Conservation (phyloP, 768 basidiomycete species). For the Steccherinum ochraceum region DNA sequence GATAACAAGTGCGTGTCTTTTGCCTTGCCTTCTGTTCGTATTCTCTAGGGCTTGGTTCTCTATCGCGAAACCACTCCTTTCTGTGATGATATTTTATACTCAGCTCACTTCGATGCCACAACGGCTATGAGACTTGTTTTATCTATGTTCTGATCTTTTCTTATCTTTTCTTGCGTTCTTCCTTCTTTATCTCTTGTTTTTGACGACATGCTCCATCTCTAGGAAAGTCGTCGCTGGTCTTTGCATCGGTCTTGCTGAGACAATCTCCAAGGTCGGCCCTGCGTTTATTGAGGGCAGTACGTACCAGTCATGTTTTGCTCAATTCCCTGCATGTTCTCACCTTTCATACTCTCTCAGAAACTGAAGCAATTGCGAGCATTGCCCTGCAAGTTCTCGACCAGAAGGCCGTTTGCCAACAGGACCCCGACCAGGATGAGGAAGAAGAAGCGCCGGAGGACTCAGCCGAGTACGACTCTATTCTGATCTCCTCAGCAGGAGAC, state of each 20-base stretch:
- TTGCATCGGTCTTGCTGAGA: slow-evolving; percentile 86
- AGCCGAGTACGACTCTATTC: slow-evolving; percentile 94
- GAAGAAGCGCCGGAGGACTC: slow-evolving; percentile 84
- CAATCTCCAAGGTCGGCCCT: slow-evolving; percentile 87
- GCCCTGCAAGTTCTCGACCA: slow-evolving; percentile 85
- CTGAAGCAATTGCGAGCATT: slow-evolving; percentile 74
- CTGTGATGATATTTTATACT: slow-evolving; percentile 53
- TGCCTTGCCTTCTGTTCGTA: slow-evolving; percentile 7
- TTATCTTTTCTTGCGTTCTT: slow-evolving; percentile 11
- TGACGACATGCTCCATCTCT: slow-evolving; percentile 19
- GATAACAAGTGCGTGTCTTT: slow-evolving; percentile 84
- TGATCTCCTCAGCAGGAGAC: slow-evolving; percentile 91
- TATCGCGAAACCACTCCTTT: neutral
- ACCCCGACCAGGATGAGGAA: slow-evolving; percentile 86
- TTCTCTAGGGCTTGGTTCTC: neutral
- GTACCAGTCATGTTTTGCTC: slow-evolving; percentile 23
- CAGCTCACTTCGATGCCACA: slow-evolving; percentile 74
- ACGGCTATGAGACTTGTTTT: slow-evolving; percentile 52
- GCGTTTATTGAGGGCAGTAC: slow-evolving; percentile 73
- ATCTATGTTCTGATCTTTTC: slow-evolving; percentile 30
- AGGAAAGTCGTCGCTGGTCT: slow-evolving; percentile 86
- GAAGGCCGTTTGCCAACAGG: slow-evolving; percentile 94
- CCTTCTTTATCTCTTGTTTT: neutral
- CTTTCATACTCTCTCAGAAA: slow-evolving; percentile 34
- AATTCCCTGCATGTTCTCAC: slow-evolving; percentile 8